Percentiles rank a stretch among this genome's conserved stretches.
phyloP scores from a whole-genome alignment of 2,329 filamentous ascomycete species.

The Mollisia scopiformis region DNA sequence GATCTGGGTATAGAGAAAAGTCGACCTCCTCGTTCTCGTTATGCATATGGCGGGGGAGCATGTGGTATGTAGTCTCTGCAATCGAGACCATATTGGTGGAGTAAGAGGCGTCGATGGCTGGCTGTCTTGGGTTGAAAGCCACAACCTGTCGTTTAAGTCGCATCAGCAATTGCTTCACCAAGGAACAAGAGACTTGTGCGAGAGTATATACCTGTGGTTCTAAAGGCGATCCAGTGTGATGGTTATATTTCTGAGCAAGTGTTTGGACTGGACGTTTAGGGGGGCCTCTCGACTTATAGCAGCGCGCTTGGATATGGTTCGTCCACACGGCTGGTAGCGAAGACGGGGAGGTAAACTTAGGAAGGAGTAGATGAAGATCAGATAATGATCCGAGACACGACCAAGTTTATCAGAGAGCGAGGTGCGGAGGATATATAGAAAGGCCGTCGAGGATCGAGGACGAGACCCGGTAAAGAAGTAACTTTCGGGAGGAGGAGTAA shows the following conservation, averaged over 20 bases:
- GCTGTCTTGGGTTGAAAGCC: conserved; percentile 27
- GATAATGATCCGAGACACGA: conserved; percentile 32
- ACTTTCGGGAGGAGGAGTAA: conserved; percentile 21
- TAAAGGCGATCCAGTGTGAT: neutral
- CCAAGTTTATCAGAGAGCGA: conserved; percentile 16
- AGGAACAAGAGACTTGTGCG: neutral
- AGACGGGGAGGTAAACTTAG: conserved; percentile 9
- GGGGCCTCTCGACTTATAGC: neutral
- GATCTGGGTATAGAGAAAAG: conserved; percentile 50
- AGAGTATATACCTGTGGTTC: conserved; percentile 24
- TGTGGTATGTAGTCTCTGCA: conserved; percentile 86
- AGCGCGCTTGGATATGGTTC: neutral
- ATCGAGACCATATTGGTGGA: conserved; percentile 71
- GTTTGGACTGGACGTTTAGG: conserved; percentile 3
- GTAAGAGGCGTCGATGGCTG: conserved; percentile 53
- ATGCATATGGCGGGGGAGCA: conserved; percentile 70
- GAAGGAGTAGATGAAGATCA: conserved; percentile 19
- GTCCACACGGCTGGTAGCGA: conserved; percentile 19
- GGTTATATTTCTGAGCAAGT: neutral
- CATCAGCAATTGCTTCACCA: conserved; percentile 16
- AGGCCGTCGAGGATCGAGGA: neutral
- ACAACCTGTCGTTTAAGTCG: conserved; percentile 27
- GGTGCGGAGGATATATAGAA: conserved; percentile 27
- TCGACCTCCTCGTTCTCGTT: conserved; percentile 36
- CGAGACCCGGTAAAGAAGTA: neutral